Conservation (phyloP, 768 basidiomycete species). For the Hygrocybe coccinea region DNA sequence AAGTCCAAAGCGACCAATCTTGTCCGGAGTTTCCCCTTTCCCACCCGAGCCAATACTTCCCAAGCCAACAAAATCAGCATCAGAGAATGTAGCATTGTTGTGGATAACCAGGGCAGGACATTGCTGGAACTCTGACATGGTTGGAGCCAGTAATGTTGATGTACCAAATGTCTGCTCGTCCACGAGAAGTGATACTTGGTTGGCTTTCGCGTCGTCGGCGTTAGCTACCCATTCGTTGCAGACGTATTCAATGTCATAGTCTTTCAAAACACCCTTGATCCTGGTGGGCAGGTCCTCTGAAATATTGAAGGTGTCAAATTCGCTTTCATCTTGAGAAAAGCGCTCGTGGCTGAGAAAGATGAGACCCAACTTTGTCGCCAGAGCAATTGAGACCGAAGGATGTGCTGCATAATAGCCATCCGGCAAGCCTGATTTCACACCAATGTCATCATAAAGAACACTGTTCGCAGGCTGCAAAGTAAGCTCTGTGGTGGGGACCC, state of each 20-base stretch:
- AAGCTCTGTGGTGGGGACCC: slow-evolving; percentile 35
- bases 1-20: slow-evolving; percentile 49
- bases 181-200: slow-evolving; percentile 36
- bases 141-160: slow-evolving; percentile 28
- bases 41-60: slow-evolving; percentile 42
- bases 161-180: slow-evolving; percentile 25
- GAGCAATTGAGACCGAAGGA: slow-evolving; percentile 25
- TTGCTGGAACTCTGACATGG: slow-evolving; percentile 32
- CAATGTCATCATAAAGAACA: slow-evolving; percentile 42
- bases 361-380: slow-evolving; percentile 19
- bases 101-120: slow-evolving; percentile 40
- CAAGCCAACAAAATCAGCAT: slow-evolving; percentile 44
- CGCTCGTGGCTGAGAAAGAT: not conserved
- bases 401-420: slow-evolving; percentile 26
- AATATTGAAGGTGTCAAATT: slow-evolving; percentile 30
- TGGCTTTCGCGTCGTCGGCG: slow-evolving; percentile 46
- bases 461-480: slow-evolving; percentile 25
- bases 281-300: slow-evolving; percentile 37
- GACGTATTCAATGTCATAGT: slow-evolving; percentile 42
- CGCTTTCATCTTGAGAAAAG: slow-evolving; percentile 11
- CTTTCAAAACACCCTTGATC: slow-evolving; percentile 40
- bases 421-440: slow-evolving; percentile 23
- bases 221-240: slow-evolving; percentile 51
- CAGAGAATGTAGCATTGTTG: slow-evolving; percentile 40
- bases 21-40: slow-evolving; percentile 33